These are phyloP conservation scores for Candida taoyuanica DNA, from an alignment of 805 yeast genomes.

Conservation along the genomic window DNA sequence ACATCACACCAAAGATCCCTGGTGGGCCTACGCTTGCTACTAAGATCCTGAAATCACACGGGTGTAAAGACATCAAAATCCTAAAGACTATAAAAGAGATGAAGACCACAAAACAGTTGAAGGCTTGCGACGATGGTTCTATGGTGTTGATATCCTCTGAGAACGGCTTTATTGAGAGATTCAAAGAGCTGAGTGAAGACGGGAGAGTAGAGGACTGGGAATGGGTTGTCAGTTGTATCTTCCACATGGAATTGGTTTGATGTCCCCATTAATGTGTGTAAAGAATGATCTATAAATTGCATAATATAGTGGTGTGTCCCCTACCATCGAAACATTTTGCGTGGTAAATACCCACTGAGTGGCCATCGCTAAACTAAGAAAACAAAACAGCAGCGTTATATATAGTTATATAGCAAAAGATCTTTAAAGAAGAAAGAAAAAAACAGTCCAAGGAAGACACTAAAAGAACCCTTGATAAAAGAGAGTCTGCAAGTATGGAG, in stretches of 20 bases:
- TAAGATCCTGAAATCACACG: slow-evolving; percentile 58
- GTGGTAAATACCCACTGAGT: too few relatives aligned
- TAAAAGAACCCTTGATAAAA: too few relatives aligned
- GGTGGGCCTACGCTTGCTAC: slow-evolving; percentile 57
- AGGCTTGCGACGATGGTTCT: slow-evolving; percentile 11
- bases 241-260: slow-evolving; percentile 35
- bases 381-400: too few relatives aligned
- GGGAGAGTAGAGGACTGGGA: slow-evolving; percentile 52
- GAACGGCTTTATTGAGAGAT: slow-evolving; percentile 30
- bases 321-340: too few relatives aligned
- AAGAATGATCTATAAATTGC: too few relatives aligned
- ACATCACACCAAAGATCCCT: slow-evolving; percentile 51
- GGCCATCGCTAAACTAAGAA: too few relatives aligned
- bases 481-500: too few relatives aligned
- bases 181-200: slow-evolving; percentile 19
- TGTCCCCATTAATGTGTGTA: too few relatives aligned
- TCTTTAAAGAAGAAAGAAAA: too few relatives aligned
- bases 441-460: too few relatives aligned
- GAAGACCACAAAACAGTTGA: slow-evolving; percentile 19
- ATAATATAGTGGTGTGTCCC: too few relatives aligned
- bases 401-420: too few relatives aligned
- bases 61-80: slow-evolving; percentile 33
- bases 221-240: slow-evolving; percentile 56
- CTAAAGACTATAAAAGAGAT: slow-evolving; percentile 27
- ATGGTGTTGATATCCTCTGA: slow-evolving; percentile 31